Evolutionary conservation across 2,329 filamentous ascomycete species (phyloP).

Genomic region (Fusarium sterilihyphosum): DNA sequence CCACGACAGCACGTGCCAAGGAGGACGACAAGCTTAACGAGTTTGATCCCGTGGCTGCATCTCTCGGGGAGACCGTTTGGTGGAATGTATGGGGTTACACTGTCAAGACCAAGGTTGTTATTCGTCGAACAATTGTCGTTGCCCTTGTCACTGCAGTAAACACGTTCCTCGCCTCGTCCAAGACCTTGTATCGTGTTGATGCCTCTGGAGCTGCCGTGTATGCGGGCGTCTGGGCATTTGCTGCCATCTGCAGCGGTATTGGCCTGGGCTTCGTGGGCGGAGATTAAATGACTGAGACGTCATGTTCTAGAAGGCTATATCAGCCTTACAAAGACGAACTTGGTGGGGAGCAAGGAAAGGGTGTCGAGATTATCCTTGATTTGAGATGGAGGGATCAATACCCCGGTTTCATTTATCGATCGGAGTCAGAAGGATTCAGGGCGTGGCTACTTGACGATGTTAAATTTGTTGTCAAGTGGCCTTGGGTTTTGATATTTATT

Average conservation of each 20-base stretch:
- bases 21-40: conserved; percentile 59
- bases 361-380: conserved; percentile 18
- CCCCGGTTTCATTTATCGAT: conserved; percentile 23
- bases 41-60: conserved; percentile 73
- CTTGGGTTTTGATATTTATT: conserved; percentile 2
- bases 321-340: conserved; percentile 27
- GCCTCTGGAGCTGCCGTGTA: conserved; percentile 75
- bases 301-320: conserved; percentile 10
- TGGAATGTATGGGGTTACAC: conserved; percentile 79
- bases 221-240: conserved; percentile 78
- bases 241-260: conserved; percentile 68
- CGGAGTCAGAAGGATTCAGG: conserved; percentile 22
- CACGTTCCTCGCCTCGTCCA: conserved; percentile 71
- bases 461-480: background rate
- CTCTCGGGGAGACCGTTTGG: conserved; percentile 74
- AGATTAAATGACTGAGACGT: conserved; percentile 42
- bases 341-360: background rate
- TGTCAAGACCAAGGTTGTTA: conserved; percentile 68
- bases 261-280: conserved; percentile 62
- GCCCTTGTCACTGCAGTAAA: conserved; percentile 66
- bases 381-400: conserved; percentile 29
- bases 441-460: conserved; percentile 14
- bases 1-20: conserved; percentile 60
- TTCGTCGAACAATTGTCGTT: conserved; percentile 70
- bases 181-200: conserved; percentile 77